Percentiles rank a stretch among this genome's conserved stretches.
These are phyloP conservation scores for Populus simonii DNA, from an alignment of 345 rosid species.

Conservation along the genomic window DNA sequence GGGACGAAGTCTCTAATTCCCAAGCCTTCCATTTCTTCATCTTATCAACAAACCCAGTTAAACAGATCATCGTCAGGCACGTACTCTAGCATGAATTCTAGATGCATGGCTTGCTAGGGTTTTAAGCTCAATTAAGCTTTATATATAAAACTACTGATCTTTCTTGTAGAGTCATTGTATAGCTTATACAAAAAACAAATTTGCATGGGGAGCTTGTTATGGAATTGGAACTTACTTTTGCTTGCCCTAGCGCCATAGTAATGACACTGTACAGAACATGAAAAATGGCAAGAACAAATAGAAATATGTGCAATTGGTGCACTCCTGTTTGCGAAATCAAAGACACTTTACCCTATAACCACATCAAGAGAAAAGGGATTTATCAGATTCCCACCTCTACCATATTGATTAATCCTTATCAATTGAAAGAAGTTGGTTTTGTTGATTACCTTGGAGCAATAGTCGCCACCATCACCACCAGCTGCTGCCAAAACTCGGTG, in stretches of 20 bases:
- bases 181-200: background rate
- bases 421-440: too few species aligned
- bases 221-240: conserved; percentile 26
- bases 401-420: background rate
- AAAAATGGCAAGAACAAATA: conserved; percentile 43
- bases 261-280: conserved; percentile 41
- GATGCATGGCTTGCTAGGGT: too few species aligned
- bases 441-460: conserved; percentile 28
- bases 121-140: background rate
- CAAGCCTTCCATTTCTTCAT: conserved; percentile 46
- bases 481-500: conserved; percentile 42
- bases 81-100: background rate
- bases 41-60: conserved; percentile 14
- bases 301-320: conserved; percentile 47
- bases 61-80: background rate
- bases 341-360: conserved; percentile 35
- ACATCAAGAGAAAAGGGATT: background rate
- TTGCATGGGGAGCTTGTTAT: too few species aligned
- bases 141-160: too few species aligned
- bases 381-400: too few species aligned
- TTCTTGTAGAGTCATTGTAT: too few species aligned
- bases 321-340: conserved; percentile 41
- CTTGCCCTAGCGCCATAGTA: conserved; percentile 38
- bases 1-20: conserved; percentile 44
- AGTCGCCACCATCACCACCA: conserved; percentile 13